A percentile compares a stretch with the other conserved stretches of the same genome.
phyloP scores from a whole-genome alignment of 1,284 basidiomycete species.

The Wallemia ichthyophaga region DNA sequence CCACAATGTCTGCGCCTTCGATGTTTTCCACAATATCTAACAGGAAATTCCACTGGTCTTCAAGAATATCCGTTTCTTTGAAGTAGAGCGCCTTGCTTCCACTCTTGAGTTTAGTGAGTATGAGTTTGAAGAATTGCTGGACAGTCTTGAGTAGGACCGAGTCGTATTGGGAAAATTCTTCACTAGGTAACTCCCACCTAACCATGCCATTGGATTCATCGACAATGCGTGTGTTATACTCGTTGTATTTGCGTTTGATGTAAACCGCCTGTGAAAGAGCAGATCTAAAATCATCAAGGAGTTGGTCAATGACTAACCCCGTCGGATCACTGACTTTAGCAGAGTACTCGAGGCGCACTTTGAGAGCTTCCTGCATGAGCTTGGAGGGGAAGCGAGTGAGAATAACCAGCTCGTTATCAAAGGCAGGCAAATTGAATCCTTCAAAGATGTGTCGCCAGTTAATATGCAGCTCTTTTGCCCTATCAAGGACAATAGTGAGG shows the following conservation, averaged over 20 bases:
- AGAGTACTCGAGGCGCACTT: conserved; percentile 67
- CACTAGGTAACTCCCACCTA: conserved; percentile 70
- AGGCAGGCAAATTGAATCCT: conserved; percentile 68
- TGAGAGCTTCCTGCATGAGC: conserved; percentile 69
- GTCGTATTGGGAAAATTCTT: conserved; percentile 57
- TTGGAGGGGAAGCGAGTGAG: conserved; percentile 84
- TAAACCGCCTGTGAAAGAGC: conserved; percentile 77
- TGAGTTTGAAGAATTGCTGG: conserved; percentile 67
- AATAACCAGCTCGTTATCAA: conserved; percentile 70
- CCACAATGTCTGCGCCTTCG: conserved; percentile 59
- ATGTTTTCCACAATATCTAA: conserved; percentile 74
- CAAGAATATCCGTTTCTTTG: conserved; percentile 89
- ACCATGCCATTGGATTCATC: conserved; percentile 41
- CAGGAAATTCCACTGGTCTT: conserved; percentile 85
- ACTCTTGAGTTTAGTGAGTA: conserved; percentile 85
- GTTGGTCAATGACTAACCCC: conserved; percentile 74
- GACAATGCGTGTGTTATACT: conserved; percentile 26
- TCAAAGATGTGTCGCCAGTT: conserved; percentile 39
- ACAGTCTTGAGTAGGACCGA: conserved; percentile 61
- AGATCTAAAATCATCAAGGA: conserved; percentile 74
- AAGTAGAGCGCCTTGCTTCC: conserved; percentile 76
- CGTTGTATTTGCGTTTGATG: conserved; percentile 76
- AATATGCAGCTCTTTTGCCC: conserved; percentile 64
- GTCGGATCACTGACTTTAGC: conserved; percentile 66
- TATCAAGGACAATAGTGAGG: conserved; percentile 54